A percentile compares a stretch with the other conserved stretches of the same genome.
phyloP scores from a whole-genome alignment of 1,284 basidiomycete genomes.

The Ustilago shanxiensis region DNA sequence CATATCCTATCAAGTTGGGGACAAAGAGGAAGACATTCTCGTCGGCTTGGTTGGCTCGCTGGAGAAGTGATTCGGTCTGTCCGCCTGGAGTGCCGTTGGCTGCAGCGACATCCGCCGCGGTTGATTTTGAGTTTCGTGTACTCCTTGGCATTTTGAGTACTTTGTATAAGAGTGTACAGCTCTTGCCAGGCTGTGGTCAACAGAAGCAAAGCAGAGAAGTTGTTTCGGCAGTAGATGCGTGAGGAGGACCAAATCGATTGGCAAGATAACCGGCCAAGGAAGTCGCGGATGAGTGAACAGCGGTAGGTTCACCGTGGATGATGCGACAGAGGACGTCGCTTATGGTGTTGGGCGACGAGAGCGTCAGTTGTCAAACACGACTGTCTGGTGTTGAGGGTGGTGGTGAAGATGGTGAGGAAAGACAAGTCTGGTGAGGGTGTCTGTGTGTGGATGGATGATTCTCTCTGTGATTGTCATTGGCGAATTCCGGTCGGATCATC shows the following conservation, averaged over 20 bases:
- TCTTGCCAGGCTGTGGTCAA: neutral
- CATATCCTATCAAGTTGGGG: slow-evolving; percentile 94
- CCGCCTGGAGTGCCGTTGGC: slow-evolving; percentile 29
- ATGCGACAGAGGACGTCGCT: slow-evolving; percentile 2
- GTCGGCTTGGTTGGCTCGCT: slow-evolving; percentile 50
- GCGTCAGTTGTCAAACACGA: neutral
- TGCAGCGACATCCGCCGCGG: slow-evolving; percentile 37
- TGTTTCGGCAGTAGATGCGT: neutral
- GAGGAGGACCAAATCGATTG: neutral
- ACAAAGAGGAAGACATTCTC: slow-evolving; percentile 78
- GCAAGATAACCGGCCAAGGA: slow-evolving; percentile 1
- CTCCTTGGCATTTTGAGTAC: slow-evolving; percentile 30
- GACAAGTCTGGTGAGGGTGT: neutral
- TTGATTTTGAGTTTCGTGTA: slow-evolving; percentile 43
- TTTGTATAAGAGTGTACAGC: neutral
- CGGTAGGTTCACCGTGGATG: neutral
- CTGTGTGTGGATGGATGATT: neutral
- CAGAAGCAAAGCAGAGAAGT: neutral
- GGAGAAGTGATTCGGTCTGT: slow-evolving; percentile 36
- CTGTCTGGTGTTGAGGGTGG: neutral
- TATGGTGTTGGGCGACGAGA: neutral
- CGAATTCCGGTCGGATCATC: slow-evolving; percentile 6
- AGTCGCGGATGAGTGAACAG: neutral
- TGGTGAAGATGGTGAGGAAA: neutral
- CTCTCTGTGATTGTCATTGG: neutral